These are phyloP conservation scores for Phytopythium litorale DNA, from an alignment of 352 stramenopile species.

Conservation along the genomic window DNA sequence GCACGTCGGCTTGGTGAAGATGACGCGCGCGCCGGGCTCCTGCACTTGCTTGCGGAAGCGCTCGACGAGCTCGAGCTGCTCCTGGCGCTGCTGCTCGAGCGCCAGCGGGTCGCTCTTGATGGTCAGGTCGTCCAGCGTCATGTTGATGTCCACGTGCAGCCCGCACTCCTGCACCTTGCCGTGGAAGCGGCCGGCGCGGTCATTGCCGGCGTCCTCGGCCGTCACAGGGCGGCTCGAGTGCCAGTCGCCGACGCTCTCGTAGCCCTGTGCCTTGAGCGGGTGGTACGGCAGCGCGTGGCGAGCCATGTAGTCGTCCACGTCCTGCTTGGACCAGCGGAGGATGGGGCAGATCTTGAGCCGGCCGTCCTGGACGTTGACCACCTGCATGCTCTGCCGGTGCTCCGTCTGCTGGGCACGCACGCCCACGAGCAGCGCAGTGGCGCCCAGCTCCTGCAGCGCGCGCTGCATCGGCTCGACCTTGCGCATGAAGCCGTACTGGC, in stretches of 20 bases:
- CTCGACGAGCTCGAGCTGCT: constrained; percentile 15
- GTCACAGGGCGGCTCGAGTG: constrained; percentile 84
- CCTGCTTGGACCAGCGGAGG: constrained; percentile 69
- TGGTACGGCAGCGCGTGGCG: constrained; percentile 69
- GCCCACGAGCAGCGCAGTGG: constrained; percentile 66
- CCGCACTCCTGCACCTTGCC: constrained; percentile 80
- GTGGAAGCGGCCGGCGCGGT: constrained; percentile 77
- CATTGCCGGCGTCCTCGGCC: constrained; percentile 52
- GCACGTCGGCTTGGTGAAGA: constrained; percentile 76
- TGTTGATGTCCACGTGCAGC: constrained; percentile 74
- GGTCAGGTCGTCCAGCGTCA: constrained; percentile 46
- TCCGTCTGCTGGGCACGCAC: constrained; percentile 77
- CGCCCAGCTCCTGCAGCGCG: constrained; percentile 52
- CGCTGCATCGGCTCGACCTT: constrained; percentile 88
- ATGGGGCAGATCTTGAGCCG: constrained; percentile 87
- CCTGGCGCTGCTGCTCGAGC: constrained; percentile 38
- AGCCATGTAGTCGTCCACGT: constrained; percentile 77
- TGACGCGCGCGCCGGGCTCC: constrained; percentile 45
- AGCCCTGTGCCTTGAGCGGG: constrained; percentile 79
- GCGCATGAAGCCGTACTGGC: constrained; percentile 74
- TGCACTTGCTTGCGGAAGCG: constrained; percentile 33
- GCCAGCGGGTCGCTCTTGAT: constrained; percentile 47
- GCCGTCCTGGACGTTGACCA: constrained; percentile 78
- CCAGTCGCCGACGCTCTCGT: constrained; percentile 77
- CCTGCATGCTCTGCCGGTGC: constrained; percentile 63